A percentile compares a stretch with the other conserved stretches of the same genome.
Conservation (phyloP, 768 basidiomycete genomes). For the Zangia roseola region DNA sequence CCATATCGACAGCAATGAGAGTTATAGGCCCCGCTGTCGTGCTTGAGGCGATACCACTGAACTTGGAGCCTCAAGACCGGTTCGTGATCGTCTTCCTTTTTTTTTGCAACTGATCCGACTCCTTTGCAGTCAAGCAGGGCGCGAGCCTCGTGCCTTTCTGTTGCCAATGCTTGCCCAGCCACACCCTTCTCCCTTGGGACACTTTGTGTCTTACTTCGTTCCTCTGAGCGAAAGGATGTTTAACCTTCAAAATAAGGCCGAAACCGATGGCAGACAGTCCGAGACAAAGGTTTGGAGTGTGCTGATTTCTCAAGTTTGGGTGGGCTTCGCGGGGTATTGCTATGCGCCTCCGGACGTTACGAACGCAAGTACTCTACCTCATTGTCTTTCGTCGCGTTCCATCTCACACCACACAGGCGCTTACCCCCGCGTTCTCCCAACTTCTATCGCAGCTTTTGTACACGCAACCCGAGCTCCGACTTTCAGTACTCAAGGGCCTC, state of each 20-base stretch:
- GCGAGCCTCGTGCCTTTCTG: conserved; percentile 87
- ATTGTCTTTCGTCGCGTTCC: neutral
- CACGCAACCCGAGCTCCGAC: conserved; percentile 79
- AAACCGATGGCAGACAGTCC: conserved; percentile 65
- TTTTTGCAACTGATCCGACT: conserved; percentile 2
- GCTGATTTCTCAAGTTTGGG: conserved; percentile 91
- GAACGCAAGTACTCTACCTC: conserved; percentile 43
- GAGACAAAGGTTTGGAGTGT: conserved; percentile 97
- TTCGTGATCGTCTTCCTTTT: conserved; percentile 36
- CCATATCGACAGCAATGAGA: conserved; percentile 78
- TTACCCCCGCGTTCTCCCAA: conserved; percentile 77
- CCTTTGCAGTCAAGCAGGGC: conserved; percentile 57
- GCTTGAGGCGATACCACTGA: conserved; percentile 74
- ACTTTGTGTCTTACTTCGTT: conserved; percentile 90
- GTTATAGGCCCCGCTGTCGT: conserved; percentile 83
- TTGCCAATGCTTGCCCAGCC: conserved; percentile 82
- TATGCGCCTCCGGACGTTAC: conserved; percentile 73
- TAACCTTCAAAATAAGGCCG: conserved; percentile 78
- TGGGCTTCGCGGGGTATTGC: conserved; percentile 89
- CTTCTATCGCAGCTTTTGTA: conserved; percentile 95
- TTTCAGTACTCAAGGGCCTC: conserved; percentile 78
- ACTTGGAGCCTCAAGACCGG: conserved; percentile 80
- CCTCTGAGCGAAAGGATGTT: conserved; percentile 95
- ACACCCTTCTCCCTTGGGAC: conserved; percentile 76
- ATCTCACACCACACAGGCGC: conserved; percentile 45